Evolutionary conservation across 148 eudicot species (phyloP), one percentile per base, ranked within the genome.

Genomic region (Pouteria glomerata): DNA sequence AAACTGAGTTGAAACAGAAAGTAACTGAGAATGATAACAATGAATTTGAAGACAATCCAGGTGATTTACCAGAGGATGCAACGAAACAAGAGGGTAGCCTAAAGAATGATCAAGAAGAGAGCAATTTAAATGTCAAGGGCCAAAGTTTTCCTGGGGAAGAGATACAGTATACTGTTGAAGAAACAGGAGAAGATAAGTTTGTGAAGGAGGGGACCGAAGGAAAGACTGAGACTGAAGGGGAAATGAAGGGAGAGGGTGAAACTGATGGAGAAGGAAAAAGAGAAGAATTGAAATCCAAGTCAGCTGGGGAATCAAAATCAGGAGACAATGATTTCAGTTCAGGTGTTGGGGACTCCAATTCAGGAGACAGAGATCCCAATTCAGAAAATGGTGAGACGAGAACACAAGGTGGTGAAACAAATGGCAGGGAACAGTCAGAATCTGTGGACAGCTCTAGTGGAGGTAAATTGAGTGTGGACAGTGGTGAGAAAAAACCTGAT

Each of bases 11-110:
- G 64, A 76, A 75, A 34, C 57, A 34, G 62, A 69, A 66, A 67
- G 79, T 68, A 16, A 37, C 59, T 21, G 72, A 52, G 34, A 74
- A 21, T 23, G 62, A 70, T 62, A 29, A 59, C 11, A 61, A 37
- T n/a, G 64, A 74, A 69, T 78, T 69, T 63, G 81, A 78, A 73
- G 74, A 78, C 29, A 69, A 34, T 47, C 26, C 74, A 11, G 76
- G 75, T 44, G 76, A 81, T 72, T 72, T 58, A 51, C 71, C 61
- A 66, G 82, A 69, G 68, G 81, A 73, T 75, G 67, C 76, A 42
- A 66, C 69, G 12, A 75, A 76, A 67, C 82, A 56, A n/a, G 77
- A 73, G 37, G 44, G 16, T 21, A 70, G 57, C 61, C 57, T 51
- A 23, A 72, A 57, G 18, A 80, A 50, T 62, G 61, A 59, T 51